Evolutionary conservation across 306 rosid genomes (phyloP), one percentile per base, ranked within the genome.

Genomic region (Lagenaria siceraria): DNA sequence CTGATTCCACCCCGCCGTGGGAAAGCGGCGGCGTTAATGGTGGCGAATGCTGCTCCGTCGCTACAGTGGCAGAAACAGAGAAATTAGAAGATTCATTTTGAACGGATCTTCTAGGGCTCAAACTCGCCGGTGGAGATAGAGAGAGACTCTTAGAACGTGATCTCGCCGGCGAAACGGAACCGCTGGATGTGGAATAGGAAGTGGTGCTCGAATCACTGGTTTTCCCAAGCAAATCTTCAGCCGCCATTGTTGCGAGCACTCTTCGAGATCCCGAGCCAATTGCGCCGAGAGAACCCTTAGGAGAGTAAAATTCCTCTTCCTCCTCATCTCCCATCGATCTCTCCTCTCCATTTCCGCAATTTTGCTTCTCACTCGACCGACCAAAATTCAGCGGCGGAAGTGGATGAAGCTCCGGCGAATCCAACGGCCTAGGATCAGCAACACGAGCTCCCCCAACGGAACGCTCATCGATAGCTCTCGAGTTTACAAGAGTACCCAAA

Each of bases 231-330:
- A 77, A 75, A 42, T 42, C 81, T 4, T 74, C 78, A 2, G 53
- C 80, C 3, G 76, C 86, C 72, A 84, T 56, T 5, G 81, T 82
- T 6, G 81, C 78, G 35, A 86, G 82, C 4, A 74, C 80, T 84
- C 92, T 82, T 56, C 92, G 78, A 8, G 98, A 93, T 75, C 91
- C 90, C 51, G 97, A 91, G 77, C 93, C 97, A 14, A 79, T 83
- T 1, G 84, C 91, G 9, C 83, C 86, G 29, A 84, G 74, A 49
- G 98, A 93, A 43, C 93, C 96, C 82, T 88, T 89, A 6, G 98
- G 98, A 4, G 98, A 93, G 84, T 89, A 93, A 43, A 93, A 93
- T 85, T 87, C 96, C 35, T 92, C 96, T 25, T 91, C 98, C 9
- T 85, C 98, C 0, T 91, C 91, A 8, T 78, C 85, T 27, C 77